Base-by-base conservation (phyloP, 2,329 filamentous ascomycete genomes). In the Colletotrichum gloeosporioides region DNA sequence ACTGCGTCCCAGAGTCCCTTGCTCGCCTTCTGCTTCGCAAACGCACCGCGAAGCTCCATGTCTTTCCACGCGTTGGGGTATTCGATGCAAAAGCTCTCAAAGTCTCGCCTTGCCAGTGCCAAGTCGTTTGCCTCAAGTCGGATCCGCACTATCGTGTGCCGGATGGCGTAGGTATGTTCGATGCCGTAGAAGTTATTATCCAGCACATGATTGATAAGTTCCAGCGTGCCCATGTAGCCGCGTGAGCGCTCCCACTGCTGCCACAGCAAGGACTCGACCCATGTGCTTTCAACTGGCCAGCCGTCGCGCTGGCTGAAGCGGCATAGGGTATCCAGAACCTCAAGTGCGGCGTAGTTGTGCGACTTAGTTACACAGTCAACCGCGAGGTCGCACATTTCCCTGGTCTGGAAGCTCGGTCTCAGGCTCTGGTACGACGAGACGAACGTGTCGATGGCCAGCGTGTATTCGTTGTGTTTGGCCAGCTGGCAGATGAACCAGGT, bases 1-100 rank as follows among this genome's bases (percentile, higher is more conserved):
- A 88, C 87, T 1, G 79, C 83, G 5, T 80, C 80, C 87, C 87
- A 89, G 69, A 88, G 83, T 39, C 85, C 87, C 13, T 75, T 71
- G 67, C 82, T 83, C 18, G 87, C 87, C 72, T 84, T 81, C 27
- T 80, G 78, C 29, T 83, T 77, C 3, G 85, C 84, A 53, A 88
- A 80, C 13, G 83, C 80, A 4, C 83, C 85, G 10, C 82, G 81
- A 12, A 88, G 39, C 29, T 71, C 64, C 1, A 72, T 22, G 27
- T 78, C 70, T 3, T 64, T 36, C 31, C 39, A 31, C 22, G 70
- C 73, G 25, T 61, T 31, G 12, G 68, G 59, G 29, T 75, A 59
- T 16, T 27, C 18, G 6, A 68, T 22, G 27, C 32, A 32, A 29
- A 78, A 53, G 4, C 53, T 27, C 9, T 66, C 57, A 22, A 71